Base-by-base conservation (phyloP, 108 stramenopile species). In the Fragilaria crotonensis region DNA sequence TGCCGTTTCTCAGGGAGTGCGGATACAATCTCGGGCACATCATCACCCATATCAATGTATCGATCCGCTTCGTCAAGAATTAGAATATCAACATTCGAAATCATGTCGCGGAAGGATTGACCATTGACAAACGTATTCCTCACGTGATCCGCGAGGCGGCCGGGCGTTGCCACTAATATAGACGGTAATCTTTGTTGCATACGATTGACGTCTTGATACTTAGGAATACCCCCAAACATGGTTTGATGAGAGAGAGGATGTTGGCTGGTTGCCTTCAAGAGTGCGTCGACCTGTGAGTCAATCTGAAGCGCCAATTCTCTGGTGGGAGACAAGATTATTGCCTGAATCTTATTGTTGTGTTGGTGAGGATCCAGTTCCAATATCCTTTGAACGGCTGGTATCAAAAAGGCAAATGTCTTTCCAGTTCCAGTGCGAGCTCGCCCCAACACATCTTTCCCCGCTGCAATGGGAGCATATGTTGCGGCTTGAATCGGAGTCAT, bases 11-110 rank as follows among this genome's bases (percentile, higher is more conserved):
- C 28, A 5, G 81, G 83, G 27, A 98, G 28, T 63, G 62, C 80
- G 7, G 72, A 63, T 28, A 96, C 56, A 54, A 98, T 95, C 27
- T 75, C 54, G 29, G 68, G 41, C 63, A 98, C 88, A 30, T 94
- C 95, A 3, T 71, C 56, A 25, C 97, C 97, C 82, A 95, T 81
- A 49, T 95, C 97, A 30, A 98, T 73, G 4, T 97, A 75, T 57
- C 82, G 90, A 73, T 98, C 98, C 14, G 88, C 87, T 64, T 98
- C 98, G 71, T 98, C 98, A 22, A 97, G 63, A 5, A 98, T 76
- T 22, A 96, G 62, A 52, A 76, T 50, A 20, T 80, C 59, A 45
- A 78, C 49, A 21, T 54, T 58, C 2, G 58, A 58, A 28, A 84
- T 27, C 30, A 64, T 59, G 30, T 50, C 68, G 47, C 36, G 59